Evolutionary conservation across 208 protist species (phyloP), one percentile per base, ranked within the genome.

Genomic region (Trypanosoma boissoni): DNA sequence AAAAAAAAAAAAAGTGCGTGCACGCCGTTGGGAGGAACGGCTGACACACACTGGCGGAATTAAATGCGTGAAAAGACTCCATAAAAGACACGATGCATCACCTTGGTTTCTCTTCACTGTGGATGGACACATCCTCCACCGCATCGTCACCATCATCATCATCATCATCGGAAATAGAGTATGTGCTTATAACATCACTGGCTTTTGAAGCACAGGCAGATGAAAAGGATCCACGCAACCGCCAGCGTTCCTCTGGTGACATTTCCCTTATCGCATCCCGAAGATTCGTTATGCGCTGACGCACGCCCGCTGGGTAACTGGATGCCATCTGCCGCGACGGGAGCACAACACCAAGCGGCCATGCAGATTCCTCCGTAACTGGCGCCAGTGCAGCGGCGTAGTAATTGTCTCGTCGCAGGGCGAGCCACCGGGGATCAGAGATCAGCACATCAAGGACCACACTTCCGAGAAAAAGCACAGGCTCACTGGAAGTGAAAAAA

Each of bases 251-350:
- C 46, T 64, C 56, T 14, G 64, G 14, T 31, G 37, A 20, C 64
- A 71, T 58, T 41, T 63, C 64, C n/a, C 64, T 54, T 42, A 71
- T 14, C 18, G 50, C 46, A 59, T 71, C 64, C 32, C 36, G 55
- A 9, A 71, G 23, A 8, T 61, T 64, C 41, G 56, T 71, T 12
- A 71, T 56, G 4, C 64, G 64, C n/a, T 71, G 64, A 24, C 64
- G 64, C 8, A 58, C 57, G 39, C 64, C 57, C 9, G 26, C 41
- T 20, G 56, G 64, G 18, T 59, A 58, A 0, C 41, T 27, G 41
- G 56, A 71, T 8, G 64, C 16, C 26, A 71, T 50, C 18, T 71
- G 64, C 23, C 55, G n/a, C 28, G 64, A 71, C 42, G 64, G 64
- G 0, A 71, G 24, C 18, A 71, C 56, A 2, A 70, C 64, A 21